Percentiles rank a stretch among this genome's conserved stretches.
Evolutionary conservation across 164 flowering plant species (phyloP).

Genomic region (Dillenia suffruticosa): DNA sequence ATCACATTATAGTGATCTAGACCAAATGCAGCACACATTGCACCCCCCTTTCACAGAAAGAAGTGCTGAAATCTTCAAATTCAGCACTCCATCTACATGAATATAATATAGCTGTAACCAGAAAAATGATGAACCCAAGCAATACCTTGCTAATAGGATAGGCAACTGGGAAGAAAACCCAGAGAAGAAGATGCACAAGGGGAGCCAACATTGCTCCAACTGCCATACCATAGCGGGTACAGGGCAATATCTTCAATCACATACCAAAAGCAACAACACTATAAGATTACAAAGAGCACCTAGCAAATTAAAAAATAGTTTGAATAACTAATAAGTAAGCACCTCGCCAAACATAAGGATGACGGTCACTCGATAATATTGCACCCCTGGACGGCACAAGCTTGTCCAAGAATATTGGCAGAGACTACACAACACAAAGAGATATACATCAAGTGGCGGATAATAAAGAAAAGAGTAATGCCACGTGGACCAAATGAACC

Average conservation of each 20-base stretch:
- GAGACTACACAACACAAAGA: conserved; percentile 38
- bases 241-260: conserved; percentile 62
- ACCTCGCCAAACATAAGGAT: conserved; percentile 91
- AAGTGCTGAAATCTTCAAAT: too few species aligned
- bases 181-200: conserved; percentile 63
- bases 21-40: too few species aligned
- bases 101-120: too few species aligned
- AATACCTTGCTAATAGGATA: conserved; percentile 91
- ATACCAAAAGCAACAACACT: conserved; percentile 3
- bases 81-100: too few species aligned
- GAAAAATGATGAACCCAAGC: too few species aligned
- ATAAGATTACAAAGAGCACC: not conserved
- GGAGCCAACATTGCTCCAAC: conserved; percentile 79
- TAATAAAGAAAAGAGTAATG: not conserved
- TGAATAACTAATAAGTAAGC: not conserved
- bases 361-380: conserved; percentile 60
- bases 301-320: not conserved
- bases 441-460: not conserved
- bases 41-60: too few species aligned
- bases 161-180: conserved; percentile 66
- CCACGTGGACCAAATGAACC: not conserved
- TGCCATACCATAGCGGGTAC: conserved; percentile 76
- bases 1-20: too few species aligned
- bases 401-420: conserved; percentile 82
- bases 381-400: conserved; percentile 83